Conservation (phyloP, 164 flowering plant genomes). For the Vitis amurensis region DNA sequence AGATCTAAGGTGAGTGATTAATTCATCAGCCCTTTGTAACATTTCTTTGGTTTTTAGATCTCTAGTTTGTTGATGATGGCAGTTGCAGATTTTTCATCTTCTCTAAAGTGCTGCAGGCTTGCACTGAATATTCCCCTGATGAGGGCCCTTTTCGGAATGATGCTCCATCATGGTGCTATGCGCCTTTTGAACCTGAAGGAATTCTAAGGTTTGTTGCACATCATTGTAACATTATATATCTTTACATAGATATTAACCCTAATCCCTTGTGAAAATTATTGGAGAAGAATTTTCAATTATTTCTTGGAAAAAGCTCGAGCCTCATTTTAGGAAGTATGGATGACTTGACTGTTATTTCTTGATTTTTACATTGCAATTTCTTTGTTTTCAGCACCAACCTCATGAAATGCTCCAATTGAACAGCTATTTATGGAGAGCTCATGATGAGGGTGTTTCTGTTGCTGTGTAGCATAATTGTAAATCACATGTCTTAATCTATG, state of each 20-base stretch:
- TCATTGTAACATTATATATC: neutral
- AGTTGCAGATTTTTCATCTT: conserved; percentile 13
- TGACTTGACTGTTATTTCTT: neutral
- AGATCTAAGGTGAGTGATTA: conserved; percentile 61
- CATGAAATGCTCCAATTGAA: neutral
- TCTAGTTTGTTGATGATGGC: neutral
- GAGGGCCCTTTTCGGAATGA: conserved; percentile 62
- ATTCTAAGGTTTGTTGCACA: conserved; percentile 54
- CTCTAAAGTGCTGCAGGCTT: conserved; percentile 54
- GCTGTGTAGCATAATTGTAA: neutral
- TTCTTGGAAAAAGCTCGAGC: too few relatives aligned
- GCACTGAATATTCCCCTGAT: conserved; percentile 71
- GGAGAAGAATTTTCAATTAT: too few relatives aligned
- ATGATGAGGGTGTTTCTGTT: too few relatives aligned
- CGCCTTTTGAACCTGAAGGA: conserved; percentile 97
- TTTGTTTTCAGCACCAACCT: neutral
- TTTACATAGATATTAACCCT: too few relatives aligned
- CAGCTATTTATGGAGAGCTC: neutral
- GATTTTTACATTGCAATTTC: neutral
- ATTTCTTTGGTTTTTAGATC: neutral
- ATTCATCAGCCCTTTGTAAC: neutral
- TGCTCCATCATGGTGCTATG: conserved; percentile 91
- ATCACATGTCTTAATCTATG: neutral
- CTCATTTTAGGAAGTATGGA: too few relatives aligned
- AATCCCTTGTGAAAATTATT: too few relatives aligned